phyloP scores from a whole-genome alignment of 83 land plant genomes.

The Picea abies region DNA sequence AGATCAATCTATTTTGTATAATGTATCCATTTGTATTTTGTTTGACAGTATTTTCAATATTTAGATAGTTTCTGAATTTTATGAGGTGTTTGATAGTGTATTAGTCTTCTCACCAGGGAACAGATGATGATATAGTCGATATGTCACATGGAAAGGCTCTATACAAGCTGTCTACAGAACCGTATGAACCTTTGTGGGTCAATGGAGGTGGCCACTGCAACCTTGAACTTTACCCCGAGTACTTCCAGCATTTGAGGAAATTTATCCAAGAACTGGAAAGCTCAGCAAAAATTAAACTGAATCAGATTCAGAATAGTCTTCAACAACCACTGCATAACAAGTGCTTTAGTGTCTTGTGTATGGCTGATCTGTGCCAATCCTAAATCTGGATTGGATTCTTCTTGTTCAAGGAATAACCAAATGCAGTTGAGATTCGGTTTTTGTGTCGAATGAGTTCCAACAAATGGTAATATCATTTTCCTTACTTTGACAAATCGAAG shows the following conservation, averaged over 20 bases:
- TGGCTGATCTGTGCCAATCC: neutral
- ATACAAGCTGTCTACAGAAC: constrained; percentile 55
- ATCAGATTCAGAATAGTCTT: neutral
- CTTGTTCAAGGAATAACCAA: too few relatives aligned
- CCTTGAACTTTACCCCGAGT: constrained; percentile 66
- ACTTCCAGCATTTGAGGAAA: constrained; percentile 53
- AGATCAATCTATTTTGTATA: too few relatives aligned
- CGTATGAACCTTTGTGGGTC: constrained; percentile 70
- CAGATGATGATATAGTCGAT: constrained; percentile 67
- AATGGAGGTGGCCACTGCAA: constrained; percentile 77
- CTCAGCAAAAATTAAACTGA: constrained; percentile 14
- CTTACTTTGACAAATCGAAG: too few relatives aligned
- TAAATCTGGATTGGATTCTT: neutral
- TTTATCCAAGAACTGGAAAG: constrained; percentile 62
- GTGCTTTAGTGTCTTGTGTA: neutral
- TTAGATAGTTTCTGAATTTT: neutral
- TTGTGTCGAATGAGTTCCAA: too few relatives aligned
- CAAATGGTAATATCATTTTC: too few relatives aligned
- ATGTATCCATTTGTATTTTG: too few relatives aligned
- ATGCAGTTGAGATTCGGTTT: too few relatives aligned
- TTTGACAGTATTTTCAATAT: neutral
- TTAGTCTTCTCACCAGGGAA: constrained; percentile 42
- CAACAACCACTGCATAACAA: neutral
- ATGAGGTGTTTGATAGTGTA: neutral
- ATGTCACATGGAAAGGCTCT: constrained; percentile 59